Evolutionary conservation across 1,139 yeast genomes (phyloP), one percentile per base, ranked within the genome.

Genomic region (Entelexis paramagnoliae): DNA sequence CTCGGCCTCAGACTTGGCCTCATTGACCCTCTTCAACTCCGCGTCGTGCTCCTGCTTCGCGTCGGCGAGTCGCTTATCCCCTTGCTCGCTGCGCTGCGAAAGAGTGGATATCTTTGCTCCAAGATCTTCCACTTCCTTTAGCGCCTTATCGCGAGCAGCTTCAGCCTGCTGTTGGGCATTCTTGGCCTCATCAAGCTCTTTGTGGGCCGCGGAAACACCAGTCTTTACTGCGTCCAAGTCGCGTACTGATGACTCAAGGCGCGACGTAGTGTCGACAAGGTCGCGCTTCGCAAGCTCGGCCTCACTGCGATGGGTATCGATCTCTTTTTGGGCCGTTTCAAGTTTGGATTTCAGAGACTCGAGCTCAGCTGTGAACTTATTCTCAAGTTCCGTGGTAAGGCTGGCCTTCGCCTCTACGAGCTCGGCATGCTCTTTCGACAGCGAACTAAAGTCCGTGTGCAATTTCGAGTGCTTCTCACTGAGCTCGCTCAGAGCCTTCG

Each of bases 401-500:
- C 30, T 22, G 3, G 28, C 29, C 22, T 42, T 29, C 8, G 8
- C 36, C 20, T 42, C 46, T 2, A 30, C 14, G 8, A 42, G 36
- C 29, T 28, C 10, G 3, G 36, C 36, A 11, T 42, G 35, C 9
- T 42, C 36, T 8, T 42, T 30, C 10, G 28, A 10, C n/a, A 42
- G 20, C 1, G 46, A 14, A 17, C 30, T 36, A 17, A 30, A 42
- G n/a, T 32, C 38, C 3, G 46, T 20, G 20, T 42, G 46, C 28
- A 42, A 20, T 14, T 42, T 42, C 43, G 34, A n/a, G 17, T 50
- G 54, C 49, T 46, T 46, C 33, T 48, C 30, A n/a, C 55, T 41
- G 17, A 55, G 32, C 24, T 52, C 52, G 3, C 19, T 36, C 2
- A 55, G 35, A 2, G 58, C 58, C 26, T 47, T 32, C 1, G 50